A percentile compares a stretch with the other conserved stretches of the same genome.
Evolutionary conservation across 495 filamentous ascomycete genomes (phyloP).

Genomic region (Chaetomium tenue): DNA sequence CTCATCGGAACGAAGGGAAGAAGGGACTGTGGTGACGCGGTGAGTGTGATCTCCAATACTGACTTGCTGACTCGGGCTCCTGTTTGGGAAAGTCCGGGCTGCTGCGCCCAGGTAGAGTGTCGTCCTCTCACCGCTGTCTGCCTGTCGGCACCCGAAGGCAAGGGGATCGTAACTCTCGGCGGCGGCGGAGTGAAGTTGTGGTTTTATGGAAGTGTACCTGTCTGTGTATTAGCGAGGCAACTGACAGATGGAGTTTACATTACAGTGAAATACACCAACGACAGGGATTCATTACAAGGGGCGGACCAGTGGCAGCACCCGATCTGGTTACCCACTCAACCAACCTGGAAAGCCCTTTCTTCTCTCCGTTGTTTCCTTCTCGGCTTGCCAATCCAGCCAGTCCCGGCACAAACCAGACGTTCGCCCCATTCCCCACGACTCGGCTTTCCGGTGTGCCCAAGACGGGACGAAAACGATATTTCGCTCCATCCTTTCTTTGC

Average conservation of each 20-base stretch:
- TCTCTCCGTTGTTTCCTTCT: neutral
- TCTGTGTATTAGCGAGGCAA: neutral
- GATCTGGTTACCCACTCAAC: neutral
- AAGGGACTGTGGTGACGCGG: neutral
- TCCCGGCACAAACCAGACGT: neutral
- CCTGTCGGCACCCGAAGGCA: neutral
- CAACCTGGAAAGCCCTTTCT: neutral
- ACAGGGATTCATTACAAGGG: neutral
- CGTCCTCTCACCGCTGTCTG: neutral
- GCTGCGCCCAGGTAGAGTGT: conserved; percentile 7
- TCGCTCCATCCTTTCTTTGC: neutral
- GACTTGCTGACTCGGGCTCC: neutral
- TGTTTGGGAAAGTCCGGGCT: neutral
- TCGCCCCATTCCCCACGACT: conserved; percentile 6
- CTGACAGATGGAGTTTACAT: neutral
- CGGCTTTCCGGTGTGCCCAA: conserved; percentile 4
- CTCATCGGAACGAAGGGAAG: neutral
- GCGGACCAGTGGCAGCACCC: no score
- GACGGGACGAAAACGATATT: neutral
- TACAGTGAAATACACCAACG: neutral
- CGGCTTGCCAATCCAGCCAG: neutral
- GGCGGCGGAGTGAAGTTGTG: neutral
- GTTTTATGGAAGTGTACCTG: neutral
- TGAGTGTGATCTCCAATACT: neutral
- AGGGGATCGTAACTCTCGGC: neutral